A percentile compares a stretch with the other conserved stretches of the same genome.
Evolutionary conservation across 75 land plant species (phyloP).

Genomic region (Isoetes taiwanensis): DNA sequence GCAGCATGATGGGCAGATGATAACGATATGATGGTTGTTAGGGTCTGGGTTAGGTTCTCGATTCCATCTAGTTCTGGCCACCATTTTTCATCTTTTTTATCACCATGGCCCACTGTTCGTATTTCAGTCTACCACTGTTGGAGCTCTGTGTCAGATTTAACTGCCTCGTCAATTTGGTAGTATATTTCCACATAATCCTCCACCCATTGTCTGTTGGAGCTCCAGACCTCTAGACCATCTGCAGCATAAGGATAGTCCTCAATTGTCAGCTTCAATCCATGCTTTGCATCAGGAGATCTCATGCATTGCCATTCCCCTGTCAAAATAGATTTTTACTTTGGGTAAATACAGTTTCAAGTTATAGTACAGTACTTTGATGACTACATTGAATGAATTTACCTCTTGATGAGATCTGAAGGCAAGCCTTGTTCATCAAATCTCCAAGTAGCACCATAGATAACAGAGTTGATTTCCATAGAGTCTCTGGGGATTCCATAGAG

Average conservation of each 20-base stretch:
- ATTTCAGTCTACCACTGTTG: constrained; percentile 1
- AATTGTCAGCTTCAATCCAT: neutral
- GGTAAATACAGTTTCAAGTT: too few relatives aligned
- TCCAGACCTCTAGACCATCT: constrained; percentile 3
- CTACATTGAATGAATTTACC: neutral
- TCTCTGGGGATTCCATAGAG: too few relatives aligned
- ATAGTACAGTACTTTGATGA: neutral
- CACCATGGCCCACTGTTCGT: neutral
- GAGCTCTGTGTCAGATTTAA: constrained; percentile 1
- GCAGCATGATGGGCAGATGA: constrained; percentile 3
- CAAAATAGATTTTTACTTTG: neutral
- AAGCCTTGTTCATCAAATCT: constrained; percentile 1
- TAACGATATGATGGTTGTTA: neutral
- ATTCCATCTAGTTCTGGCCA: neutral
- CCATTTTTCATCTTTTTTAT: constrained; percentile 4
- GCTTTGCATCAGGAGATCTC: neutral
- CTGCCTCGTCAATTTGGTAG: neutral
- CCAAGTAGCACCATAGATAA: neutral
- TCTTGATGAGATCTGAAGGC: neutral
- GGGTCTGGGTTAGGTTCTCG: neutral
- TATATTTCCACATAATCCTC: neutral
- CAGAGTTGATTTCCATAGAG: constrained; percentile 2
- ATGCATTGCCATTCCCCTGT: neutral
- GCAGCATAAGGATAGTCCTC: constrained; percentile 7
- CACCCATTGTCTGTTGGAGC: neutral